phyloP scores from a whole-genome alignment of 768 basidiomycete species.

The Pleurotus giganteus region DNA sequence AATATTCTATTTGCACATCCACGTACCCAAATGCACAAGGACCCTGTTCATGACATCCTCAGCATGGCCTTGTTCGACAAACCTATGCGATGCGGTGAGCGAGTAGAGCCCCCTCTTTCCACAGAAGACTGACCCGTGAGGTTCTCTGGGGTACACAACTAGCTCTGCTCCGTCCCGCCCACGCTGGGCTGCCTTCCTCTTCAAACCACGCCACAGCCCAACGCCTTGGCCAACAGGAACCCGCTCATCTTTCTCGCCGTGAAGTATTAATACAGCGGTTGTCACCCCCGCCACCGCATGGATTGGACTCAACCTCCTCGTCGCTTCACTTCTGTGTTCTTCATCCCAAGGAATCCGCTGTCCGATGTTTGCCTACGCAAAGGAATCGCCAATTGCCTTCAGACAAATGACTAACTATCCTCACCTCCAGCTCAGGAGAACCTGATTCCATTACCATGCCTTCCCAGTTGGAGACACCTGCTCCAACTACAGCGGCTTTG shows the following conservation, averaged over 20 bases:
- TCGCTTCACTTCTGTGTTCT: conserved; percentile 11
- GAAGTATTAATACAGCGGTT: conserved; percentile 45
- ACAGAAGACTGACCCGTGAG: conserved; percentile 27
- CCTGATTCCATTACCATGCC: conserved; percentile 33
- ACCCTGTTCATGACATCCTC: conserved; percentile 28
- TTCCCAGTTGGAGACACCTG: conserved; percentile 34
- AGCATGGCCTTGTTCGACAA: conserved; percentile 30
- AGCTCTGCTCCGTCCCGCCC: conserved; percentile 27
- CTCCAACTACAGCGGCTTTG: conserved; percentile 34
- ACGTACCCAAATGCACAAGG: conserved; percentile 24
- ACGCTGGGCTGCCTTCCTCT: conserved; percentile 26
- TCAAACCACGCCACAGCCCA: conserved; percentile 31
- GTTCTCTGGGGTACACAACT: conserved; percentile 32
- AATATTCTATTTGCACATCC: no score
- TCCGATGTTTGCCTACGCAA: conserved; percentile 26
- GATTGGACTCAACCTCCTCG: conserved; percentile 28
- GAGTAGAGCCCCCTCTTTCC: neutral
- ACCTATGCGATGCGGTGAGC: conserved; percentile 17
- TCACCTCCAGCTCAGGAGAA: conserved; percentile 33
- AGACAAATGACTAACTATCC: conserved; percentile 2
- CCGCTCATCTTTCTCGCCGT: conserved; percentile 53
- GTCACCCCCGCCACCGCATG: conserved; percentile 36
- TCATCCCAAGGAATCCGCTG: conserved; percentile 29
- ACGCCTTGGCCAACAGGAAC: conserved; percentile 39
- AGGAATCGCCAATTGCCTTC: conserved; percentile 1